These are phyloP conservation scores for Globisporangium radiosum DNA, from an alignment of 352 stramenopile genomes.

Conservation along the genomic window DNA sequence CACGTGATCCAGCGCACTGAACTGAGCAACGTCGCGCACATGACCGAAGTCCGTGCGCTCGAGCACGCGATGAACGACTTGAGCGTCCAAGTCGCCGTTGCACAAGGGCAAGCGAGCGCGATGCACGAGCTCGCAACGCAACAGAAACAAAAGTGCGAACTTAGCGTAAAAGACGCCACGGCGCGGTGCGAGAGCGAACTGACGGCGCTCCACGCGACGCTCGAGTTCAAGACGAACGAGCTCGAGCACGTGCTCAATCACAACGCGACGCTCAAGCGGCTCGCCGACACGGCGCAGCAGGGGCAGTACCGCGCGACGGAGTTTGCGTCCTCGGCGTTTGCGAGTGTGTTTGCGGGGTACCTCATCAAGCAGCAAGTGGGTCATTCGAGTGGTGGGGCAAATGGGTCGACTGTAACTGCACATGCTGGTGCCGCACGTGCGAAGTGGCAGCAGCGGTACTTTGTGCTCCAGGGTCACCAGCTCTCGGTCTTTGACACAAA, in stretches of 20 bases:
- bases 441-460: conserved; percentile 85
- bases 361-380: conserved; percentile 76
- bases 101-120: conserved; percentile 69
- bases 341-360: conserved; percentile 71
- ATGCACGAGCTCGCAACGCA: conserved; percentile 78
- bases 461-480: conserved; percentile 72
- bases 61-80: conserved; percentile 80
- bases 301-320: conserved; percentile 83
- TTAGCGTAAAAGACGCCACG: conserved; percentile 69
- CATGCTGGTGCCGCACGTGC: neutral
- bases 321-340: conserved; percentile 64
- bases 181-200: conserved; percentile 68
- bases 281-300: conserved; percentile 80
- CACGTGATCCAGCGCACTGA: conserved; percentile 79
- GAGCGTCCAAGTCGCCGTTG: conserved; percentile 74
- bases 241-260: conserved; percentile 84
- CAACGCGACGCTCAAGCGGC: conserved; percentile 81
- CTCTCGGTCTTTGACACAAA: conserved; percentile 84
- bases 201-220: conserved; percentile 45
- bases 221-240: conserved; percentile 86
- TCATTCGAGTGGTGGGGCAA: conserved; percentile 1
- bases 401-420: too few relatives aligned
- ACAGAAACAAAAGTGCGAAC: conserved; percentile 73
- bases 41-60: conserved; percentile 65
- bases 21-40: conserved; percentile 63